Evolutionary conservation across 2,329 filamentous ascomycete species (phyloP).

Genomic region (Aspergillus niger): DNA sequence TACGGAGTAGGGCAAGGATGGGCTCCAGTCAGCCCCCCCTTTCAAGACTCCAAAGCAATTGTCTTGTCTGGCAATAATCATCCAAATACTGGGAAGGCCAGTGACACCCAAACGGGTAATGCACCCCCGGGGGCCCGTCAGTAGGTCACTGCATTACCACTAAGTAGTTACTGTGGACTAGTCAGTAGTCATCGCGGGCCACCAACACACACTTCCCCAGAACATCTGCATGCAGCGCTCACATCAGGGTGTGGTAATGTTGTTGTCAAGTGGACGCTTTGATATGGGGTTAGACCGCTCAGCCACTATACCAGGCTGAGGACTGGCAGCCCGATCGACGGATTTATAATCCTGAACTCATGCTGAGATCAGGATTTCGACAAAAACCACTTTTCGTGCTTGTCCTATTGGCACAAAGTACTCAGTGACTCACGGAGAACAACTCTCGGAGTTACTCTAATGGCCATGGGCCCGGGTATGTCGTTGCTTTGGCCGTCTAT

Average conservation of each 20-base stretch:
- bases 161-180: too few species aligned
- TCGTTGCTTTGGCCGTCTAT: not conserved
- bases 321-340: not conserved
- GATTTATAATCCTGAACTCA: not conserved
- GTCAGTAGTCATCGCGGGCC: too few species aligned
- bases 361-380: not conserved
- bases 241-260: constrained; percentile 8
- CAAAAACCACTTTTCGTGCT: not conserved
- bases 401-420: too few species aligned
- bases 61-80: too few species aligned
- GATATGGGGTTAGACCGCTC: not conserved
- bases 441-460: not conserved
- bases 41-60: too few species aligned
- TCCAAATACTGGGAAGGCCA: too few species aligned
- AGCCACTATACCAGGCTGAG: not conserved
- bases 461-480: not conserved
- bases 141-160: not conserved
- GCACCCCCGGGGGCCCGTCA: not conserved
- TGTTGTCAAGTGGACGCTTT: not conserved
- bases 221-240: constrained; percentile 1
- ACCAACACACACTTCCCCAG: not conserved
- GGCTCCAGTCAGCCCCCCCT: too few species aligned
- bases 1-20: too few species aligned
- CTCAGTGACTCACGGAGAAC: not conserved
- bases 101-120: too few species aligned